These are phyloP conservation scores for Linaria vulgaris DNA, from an alignment of 257 asterid species.

Conservation along the genomic window DNA sequence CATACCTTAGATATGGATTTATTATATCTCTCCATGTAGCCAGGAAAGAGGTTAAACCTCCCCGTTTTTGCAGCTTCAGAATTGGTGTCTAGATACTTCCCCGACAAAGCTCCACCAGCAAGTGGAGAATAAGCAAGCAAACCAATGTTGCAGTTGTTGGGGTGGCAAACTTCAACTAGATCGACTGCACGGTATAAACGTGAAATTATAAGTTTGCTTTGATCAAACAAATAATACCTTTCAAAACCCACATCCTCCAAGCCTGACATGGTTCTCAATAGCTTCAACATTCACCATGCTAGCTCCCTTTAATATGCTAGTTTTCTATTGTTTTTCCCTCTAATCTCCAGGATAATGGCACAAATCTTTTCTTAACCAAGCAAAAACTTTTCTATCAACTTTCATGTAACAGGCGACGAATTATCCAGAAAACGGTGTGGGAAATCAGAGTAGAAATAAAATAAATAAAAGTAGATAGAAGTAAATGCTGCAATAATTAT, in stretches of 20 bases:
- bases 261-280: neutral
- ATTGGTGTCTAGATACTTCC: slow-evolving; percentile 68
- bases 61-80: slow-evolving; percentile 81
- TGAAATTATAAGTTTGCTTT: slow-evolving; percentile 14
- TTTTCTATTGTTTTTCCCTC: neutral
- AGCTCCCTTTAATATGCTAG: neutral
- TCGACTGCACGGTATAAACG: slow-evolving; percentile 57
- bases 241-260: neutral
- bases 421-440: too few relatives aligned
- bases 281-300: neutral
- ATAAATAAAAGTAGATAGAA: too few relatives aligned
- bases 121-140: slow-evolving; percentile 92
- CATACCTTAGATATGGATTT: slow-evolving; percentile 66
- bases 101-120: slow-evolving; percentile 76
- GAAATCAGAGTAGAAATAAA: too few relatives aligned
- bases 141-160: slow-evolving; percentile 81
- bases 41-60: slow-evolving; percentile 76
- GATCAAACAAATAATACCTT: neutral
- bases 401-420: too few relatives aligned
- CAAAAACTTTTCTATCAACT: too few relatives aligned
- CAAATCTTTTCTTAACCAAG: neutral
- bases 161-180: slow-evolving; percentile 91
- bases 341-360: neutral
- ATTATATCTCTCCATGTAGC: slow-evolving; percentile 92
- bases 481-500: too few relatives aligned